Percentiles rank a stretch among this genome's conserved stretches.
Evolutionary conservation across 768 basidiomycete genomes (phyloP).

Genomic region (Xanthoconium purpureum): DNA sequence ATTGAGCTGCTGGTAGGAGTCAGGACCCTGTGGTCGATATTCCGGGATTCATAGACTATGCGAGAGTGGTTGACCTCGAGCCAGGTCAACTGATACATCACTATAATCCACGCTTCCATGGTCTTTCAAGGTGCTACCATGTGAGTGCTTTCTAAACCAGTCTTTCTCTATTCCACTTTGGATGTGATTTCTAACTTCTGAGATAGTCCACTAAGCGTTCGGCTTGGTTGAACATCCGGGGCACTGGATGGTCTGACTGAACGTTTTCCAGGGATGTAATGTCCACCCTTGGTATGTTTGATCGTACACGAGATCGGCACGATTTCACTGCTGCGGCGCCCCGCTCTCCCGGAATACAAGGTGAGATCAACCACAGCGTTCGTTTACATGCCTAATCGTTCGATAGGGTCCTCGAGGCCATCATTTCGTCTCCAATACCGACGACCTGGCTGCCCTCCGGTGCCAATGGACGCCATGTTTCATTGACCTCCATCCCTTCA

Average conservation of each 20-base stretch:
- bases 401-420: constrained; percentile 6
- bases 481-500: constrained; percentile 18
- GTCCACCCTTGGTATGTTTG: constrained; percentile 3
- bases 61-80: background rate
- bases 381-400: constrained; percentile 7
- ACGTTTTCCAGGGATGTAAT: constrained; percentile 8
- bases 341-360: constrained; percentile 5
- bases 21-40: background rate
- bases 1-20: too few species aligned
- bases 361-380: background rate
- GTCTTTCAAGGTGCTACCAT: background rate
- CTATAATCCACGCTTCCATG: background rate
- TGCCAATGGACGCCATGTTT: constrained; percentile 12
- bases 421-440: constrained; percentile 8
- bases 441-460: constrained; percentile 13
- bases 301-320: background rate
- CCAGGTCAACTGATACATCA: background rate
- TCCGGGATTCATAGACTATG: background rate
- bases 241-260: constrained; percentile 27
- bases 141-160: background rate
- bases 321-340: background rate
- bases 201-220: background rate
- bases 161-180: background rate
- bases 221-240: constrained; percentile 5
- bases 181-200: background rate